These are phyloP conservation scores for Schizochytrium sp. DNA, from an alignment of 108 stramenopile genomes.

Conservation along the genomic window DNA sequence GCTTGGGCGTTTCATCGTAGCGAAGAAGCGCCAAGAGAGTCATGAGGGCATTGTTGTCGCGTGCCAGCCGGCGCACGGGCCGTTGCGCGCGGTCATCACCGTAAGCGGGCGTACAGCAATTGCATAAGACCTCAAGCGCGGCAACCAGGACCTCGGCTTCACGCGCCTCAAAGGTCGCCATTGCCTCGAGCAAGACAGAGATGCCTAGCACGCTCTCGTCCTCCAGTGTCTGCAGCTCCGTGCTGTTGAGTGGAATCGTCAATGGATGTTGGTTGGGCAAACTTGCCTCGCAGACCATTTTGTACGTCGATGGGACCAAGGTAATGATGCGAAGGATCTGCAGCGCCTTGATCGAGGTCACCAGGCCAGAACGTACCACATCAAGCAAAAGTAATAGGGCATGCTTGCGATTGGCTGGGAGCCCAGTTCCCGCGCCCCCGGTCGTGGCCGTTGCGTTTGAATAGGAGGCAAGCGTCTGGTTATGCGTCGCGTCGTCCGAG, in stretches of 20 bases:
- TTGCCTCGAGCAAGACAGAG: not conserved
- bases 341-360: not conserved
- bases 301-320: not conserved
- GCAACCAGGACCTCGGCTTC: not conserved
- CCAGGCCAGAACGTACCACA: not conserved
- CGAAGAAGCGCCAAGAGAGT: not conserved
- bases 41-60: constrained; percentile 4
- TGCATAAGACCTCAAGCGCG: not conserved
- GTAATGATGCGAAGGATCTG: not conserved
- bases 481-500: too few species aligned
- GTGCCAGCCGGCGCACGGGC: not conserved
- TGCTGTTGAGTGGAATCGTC: not conserved
- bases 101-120: not conserved
- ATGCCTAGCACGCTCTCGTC: constrained; percentile 1
- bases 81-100: not conserved
- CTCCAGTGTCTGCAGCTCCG: not conserved
- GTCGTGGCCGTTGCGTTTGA: too few species aligned
- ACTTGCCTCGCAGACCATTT: not conserved
- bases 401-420: not conserved
- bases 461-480: too few species aligned
- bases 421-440: too few species aligned
- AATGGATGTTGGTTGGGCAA: not conserved
- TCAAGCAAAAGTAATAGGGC: not conserved
- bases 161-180: not conserved
- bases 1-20: not conserved